Evolutionary conservation across 177 flowering plant species (phyloP).

Genomic region (Vitis hybrid): DNA sequence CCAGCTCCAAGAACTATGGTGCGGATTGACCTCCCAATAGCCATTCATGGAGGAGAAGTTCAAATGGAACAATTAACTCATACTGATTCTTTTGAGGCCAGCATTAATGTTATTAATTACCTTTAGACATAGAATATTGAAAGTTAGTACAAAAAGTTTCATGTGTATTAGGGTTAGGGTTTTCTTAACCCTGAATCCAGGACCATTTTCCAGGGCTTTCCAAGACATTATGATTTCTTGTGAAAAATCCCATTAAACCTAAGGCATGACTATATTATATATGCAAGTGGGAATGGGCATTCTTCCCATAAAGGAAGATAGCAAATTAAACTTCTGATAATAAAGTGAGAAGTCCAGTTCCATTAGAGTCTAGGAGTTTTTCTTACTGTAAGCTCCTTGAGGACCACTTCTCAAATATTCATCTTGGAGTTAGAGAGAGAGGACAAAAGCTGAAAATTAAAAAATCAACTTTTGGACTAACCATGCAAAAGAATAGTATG

Average conservation of each 20-base stretch:
- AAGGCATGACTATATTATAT: conserved; percentile 26
- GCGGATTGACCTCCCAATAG: no score
- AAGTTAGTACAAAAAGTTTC: not conserved
- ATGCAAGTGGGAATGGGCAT: conserved; percentile 9
- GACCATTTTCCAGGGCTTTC: conserved; percentile 20
- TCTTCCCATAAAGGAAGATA: conserved; percentile 17
- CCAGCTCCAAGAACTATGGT: no score
- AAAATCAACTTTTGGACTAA: conserved; percentile 7
- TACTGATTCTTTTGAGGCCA: no score
- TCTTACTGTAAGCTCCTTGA: conserved; percentile 11
- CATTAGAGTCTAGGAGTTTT: conserved; percentile 16
- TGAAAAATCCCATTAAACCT: conserved; percentile 24
- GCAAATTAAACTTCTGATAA: not conserved
- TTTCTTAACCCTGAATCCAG: conserved; percentile 22
- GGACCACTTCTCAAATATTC: conserved; percentile 38
- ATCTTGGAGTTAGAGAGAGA: conserved; percentile 2
- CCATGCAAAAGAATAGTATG: conserved; percentile 8
- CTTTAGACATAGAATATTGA: no score
- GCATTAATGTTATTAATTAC: no score
- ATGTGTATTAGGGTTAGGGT: conserved; percentile 12
- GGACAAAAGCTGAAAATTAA: conserved; percentile 28
- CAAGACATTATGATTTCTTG: conserved; percentile 12
- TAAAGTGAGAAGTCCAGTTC: conserved; percentile 4
- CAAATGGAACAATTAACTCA: no score
- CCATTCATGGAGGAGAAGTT: no score